Conservation (phyloP, 306 rosid species). For the Castanopsis chinensis region DNA sequence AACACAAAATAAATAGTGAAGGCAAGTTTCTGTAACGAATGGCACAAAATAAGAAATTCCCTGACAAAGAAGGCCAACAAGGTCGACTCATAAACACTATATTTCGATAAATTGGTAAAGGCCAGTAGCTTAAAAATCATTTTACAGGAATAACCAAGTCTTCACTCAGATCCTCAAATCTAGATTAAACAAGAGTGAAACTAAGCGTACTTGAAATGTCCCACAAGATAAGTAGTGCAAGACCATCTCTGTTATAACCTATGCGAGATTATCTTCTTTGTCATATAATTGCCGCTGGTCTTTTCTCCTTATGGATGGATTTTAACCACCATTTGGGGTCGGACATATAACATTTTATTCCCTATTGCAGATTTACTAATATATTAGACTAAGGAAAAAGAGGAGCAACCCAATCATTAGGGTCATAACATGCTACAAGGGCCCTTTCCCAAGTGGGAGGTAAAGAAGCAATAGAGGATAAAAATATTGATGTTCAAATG, state of each 20-base stretch:
- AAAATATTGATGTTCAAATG: constrained; percentile 7
- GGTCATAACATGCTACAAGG: constrained; percentile 6
- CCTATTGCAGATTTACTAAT: not conserved
- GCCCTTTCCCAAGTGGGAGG: not conserved
- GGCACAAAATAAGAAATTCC: too few relatives aligned
- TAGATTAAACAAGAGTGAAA: not conserved
- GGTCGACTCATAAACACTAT: not conserved
- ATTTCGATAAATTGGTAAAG: not conserved
- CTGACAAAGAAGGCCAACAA: not conserved
- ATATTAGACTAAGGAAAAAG: not conserved
- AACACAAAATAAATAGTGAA: not conserved
- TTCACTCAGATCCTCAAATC: not conserved
- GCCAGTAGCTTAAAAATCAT: too few relatives aligned
- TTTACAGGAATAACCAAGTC: not conserved
- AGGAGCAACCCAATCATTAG: not conserved
- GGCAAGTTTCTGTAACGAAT: not conserved
- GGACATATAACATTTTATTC: not conserved
- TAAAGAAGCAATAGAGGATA: constrained; percentile 13
- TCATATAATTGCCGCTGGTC: not conserved
- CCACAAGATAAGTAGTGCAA: not conserved
- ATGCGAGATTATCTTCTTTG: not conserved
- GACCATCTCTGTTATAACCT: not conserved
- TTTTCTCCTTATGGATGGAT: not conserved
- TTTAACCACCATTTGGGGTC: not conserved
- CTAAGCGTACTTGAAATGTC: not conserved